These are phyloP conservation scores for Cladophialophora bantiana DNA, from an alignment of 2,329 filamentous ascomycete genomes.

Conservation along the genomic window DNA sequence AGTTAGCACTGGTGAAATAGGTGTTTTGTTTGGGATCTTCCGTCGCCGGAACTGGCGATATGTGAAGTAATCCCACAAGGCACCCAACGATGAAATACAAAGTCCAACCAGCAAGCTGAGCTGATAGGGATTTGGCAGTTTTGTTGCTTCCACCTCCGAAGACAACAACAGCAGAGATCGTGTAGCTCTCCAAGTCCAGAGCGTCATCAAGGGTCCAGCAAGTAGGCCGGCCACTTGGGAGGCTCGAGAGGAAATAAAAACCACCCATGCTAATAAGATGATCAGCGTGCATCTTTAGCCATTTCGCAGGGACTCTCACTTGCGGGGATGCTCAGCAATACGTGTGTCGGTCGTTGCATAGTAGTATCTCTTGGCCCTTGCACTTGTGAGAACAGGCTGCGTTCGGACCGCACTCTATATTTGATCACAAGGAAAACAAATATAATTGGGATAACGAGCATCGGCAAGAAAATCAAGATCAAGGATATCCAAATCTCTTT, in stretches of 20 bases:
- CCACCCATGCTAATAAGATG: conserved; percentile 20
- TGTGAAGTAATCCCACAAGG: conserved; percentile 22
- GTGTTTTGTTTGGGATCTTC: conserved; percentile 2
- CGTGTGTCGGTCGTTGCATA: neutral
- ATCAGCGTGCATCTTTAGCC: neutral
- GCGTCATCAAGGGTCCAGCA: conserved; percentile 24
- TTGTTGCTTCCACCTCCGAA: neutral
- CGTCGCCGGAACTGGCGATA: conserved; percentile 23
- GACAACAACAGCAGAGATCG: conserved; percentile 18
- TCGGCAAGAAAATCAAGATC: conserved; percentile 13
- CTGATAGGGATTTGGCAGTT: conserved; percentile 27
- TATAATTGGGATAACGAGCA: conserved; percentile 8
- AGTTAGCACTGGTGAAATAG: conserved; percentile 16
- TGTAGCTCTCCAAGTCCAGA: conserved; percentile 27
- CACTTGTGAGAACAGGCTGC: conserved; percentile 20
- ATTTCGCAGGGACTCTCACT: neutral
- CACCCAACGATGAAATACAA: conserved; percentile 18
- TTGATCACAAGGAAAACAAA: conserved; percentile 2
- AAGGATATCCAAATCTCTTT: conserved; percentile 22
- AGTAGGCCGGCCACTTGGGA: conserved; percentile 24
- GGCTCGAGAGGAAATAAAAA: conserved; percentile 21
- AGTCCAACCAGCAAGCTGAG: conserved; percentile 26
- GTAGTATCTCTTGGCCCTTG: conserved; percentile 6
- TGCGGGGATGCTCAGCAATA: conserved; percentile 8
- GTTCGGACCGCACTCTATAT: conserved; percentile 19